Evolutionary conservation across 805 yeast species (phyloP), one percentile per base, ranked within the genome.

Genomic region (Candida ascalaphidarum): DNA sequence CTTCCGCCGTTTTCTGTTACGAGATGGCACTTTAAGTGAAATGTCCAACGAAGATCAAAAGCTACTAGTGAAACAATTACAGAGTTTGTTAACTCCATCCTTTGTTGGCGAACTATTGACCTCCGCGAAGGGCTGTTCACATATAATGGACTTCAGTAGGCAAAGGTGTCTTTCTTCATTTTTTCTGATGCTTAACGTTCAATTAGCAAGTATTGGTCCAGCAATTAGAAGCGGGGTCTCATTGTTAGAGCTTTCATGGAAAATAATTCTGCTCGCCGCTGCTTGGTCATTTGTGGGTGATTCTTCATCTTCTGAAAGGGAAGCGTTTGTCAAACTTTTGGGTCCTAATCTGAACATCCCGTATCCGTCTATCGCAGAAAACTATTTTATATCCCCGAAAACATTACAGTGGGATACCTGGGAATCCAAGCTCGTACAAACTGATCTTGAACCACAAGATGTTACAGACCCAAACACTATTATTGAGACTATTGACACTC

Each of bases 401-500:
- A n/a, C n/a, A n/a, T n/a, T n/a, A n/a, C n/a, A n/a, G n/a, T n/a
- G n/a, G n/a, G n/a, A n/a, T n/a, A n/a, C n/a, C 3, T 63, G 71
- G 65, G 33, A 43, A 4, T 28, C 44, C 0, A 36, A 40, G 7
- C 71, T 79, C 1, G 67, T 68, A 0, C 33, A 37, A 1, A 37
- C 53, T 1, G 65, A 66, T 5, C 46, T 81, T 3, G 81, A 77
- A 24, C 68, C 80, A 0, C 72, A 74, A 14, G 68, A 77, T 24
- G 70, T 85, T 2, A 45, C 65, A 6, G 59, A 67, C 23, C 75
- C 94, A 1, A 77, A 74, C 37, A 48, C 74, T 0, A 72, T 89
- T 1, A 68, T 89, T 7, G 82, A 94, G 0, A 89, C 97, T 0
- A 44, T 71, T 1, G 96, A 86, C 39, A 86, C 96, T 0, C 47